phyloP scores from a whole-genome alignment of 106 monocot genomes.

The Ottelia alismoides region DNA sequence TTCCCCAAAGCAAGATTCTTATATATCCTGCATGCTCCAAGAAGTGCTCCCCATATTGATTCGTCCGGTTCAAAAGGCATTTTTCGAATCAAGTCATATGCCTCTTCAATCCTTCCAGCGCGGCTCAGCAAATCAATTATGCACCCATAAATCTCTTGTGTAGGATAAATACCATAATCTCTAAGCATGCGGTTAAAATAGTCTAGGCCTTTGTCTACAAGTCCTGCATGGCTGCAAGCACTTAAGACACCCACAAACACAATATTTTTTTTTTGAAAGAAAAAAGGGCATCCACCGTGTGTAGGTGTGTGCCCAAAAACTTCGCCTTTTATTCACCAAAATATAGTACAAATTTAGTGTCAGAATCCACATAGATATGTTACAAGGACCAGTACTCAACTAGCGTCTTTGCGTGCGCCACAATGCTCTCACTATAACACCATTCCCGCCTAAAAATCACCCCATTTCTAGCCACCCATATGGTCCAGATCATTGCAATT shows the following conservation, averaged over 20 bases:
- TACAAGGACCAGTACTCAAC: too few species aligned
- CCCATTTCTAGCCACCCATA: too few species aligned
- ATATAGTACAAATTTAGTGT: too few species aligned
- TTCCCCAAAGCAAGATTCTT: slow-evolving; percentile 31
- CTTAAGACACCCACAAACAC: slow-evolving; percentile 46
- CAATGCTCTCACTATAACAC: too few species aligned
- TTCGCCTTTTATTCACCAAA: too few species aligned
- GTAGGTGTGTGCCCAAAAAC: too few species aligned
- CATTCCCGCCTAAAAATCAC: too few species aligned
- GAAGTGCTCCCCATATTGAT: slow-evolving; percentile 66
- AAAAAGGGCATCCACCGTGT: too few species aligned
- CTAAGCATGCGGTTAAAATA: slow-evolving; percentile 37
- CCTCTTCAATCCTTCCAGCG: slow-evolving; percentile 52
- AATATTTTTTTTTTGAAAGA: too few species aligned
- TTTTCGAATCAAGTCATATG: slow-evolving; percentile 28
- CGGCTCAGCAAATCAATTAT: slow-evolving; percentile 77
- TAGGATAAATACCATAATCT: slow-evolving; percentile 22
- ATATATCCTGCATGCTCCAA: slow-evolving; percentile 63
- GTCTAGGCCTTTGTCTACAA: slow-evolving; percentile 54
- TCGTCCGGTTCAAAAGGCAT: slow-evolving; percentile 67
- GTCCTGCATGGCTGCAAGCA: slow-evolving; percentile 75
- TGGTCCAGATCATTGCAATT: too few species aligned
- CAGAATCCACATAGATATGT: too few species aligned
- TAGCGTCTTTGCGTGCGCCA: too few species aligned
- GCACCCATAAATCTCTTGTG: slow-evolving; percentile 55